Percentiles rank a stretch among this genome's conserved stretches.
phyloP scores from a whole-genome alignment of 176 grass and related monocot genomes.

The Aegilops tauschii region DNA sequence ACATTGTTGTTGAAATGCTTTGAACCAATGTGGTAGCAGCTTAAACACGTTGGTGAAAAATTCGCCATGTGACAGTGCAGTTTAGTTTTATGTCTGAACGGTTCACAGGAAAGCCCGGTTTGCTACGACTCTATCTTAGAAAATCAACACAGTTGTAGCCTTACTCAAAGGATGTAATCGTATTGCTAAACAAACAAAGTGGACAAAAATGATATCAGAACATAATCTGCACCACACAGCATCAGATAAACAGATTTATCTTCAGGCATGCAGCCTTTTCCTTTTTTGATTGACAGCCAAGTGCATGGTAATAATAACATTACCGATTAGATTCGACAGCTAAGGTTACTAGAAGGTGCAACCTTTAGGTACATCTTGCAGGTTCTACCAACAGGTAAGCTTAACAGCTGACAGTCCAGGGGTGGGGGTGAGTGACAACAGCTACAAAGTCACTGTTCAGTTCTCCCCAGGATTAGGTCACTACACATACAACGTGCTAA shows the following conservation, averaged over 20 bases:
- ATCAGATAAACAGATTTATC: background rate
- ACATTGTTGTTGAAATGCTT: too few species aligned
- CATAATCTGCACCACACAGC: background rate
- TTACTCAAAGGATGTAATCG: too few species aligned
- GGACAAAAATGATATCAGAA: background rate
- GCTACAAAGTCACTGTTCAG: background rate
- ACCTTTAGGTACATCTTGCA: constrained; percentile 16
- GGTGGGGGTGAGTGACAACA: background rate
- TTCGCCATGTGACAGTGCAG: too few species aligned
- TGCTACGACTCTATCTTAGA: too few species aligned
- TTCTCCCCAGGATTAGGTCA: background rate
- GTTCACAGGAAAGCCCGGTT: too few species aligned
- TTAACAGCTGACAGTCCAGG: background rate
- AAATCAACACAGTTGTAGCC: too few species aligned
- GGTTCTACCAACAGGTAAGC: constrained; percentile 8
- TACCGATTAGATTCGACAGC: background rate
- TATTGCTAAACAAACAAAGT: background rate
- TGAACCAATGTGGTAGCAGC: too few species aligned
- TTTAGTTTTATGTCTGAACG: too few species aligned
- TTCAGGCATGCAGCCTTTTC: background rate
- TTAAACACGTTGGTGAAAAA: too few species aligned
- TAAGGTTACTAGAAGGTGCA: background rate
- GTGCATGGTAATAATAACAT: background rate
- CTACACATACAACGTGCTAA: background rate
- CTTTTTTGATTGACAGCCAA: background rate